Evolutionary conservation across 345 rosid genomes (phyloP).

Genomic region (Dovyalis caffra): DNA sequence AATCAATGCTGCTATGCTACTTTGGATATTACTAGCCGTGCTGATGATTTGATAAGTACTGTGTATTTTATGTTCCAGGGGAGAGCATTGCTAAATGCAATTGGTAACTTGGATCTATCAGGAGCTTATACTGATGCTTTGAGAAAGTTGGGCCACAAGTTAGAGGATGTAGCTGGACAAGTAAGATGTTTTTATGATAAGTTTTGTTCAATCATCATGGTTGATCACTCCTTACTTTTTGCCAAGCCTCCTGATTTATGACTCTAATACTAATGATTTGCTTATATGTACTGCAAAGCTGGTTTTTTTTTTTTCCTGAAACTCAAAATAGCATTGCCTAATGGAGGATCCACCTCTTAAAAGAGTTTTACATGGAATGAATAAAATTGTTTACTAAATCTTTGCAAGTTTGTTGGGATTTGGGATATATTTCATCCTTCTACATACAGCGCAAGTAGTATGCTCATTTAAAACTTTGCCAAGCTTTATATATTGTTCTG

Average conservation of each 20-base stretch:
- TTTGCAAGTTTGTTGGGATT: no score
- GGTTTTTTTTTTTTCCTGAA: not conserved
- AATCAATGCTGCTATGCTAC: not conserved
- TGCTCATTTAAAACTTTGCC: no score
- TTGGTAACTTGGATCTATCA: conserved; percentile 55
- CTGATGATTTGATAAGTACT: not conserved
- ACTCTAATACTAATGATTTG: no score
- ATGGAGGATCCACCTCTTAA: no score
- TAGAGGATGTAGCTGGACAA: conserved; percentile 48
- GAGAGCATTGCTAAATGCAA: conserved; percentile 58
- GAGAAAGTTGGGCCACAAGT: conserved; percentile 39
- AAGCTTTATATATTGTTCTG: no score
- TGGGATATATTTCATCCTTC: no score
- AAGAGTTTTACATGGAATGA: no score
- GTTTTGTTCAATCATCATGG: not conserved
- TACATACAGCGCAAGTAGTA: no score
- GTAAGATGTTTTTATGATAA: conserved; percentile 12
- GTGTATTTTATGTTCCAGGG: conserved; percentile 37
- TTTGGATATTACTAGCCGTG: not conserved
- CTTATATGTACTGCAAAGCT: no score
- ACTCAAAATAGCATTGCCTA: not conserved
- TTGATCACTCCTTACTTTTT: no score
- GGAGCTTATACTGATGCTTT: conserved; percentile 62
- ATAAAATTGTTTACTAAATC: no score
- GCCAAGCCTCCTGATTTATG: not conserved